Percentiles rank a stretch among this genome's conserved stretches.
Conservation (phyloP, 2,329 filamentous ascomycete genomes). For the Phialocephala subalpina region DNA sequence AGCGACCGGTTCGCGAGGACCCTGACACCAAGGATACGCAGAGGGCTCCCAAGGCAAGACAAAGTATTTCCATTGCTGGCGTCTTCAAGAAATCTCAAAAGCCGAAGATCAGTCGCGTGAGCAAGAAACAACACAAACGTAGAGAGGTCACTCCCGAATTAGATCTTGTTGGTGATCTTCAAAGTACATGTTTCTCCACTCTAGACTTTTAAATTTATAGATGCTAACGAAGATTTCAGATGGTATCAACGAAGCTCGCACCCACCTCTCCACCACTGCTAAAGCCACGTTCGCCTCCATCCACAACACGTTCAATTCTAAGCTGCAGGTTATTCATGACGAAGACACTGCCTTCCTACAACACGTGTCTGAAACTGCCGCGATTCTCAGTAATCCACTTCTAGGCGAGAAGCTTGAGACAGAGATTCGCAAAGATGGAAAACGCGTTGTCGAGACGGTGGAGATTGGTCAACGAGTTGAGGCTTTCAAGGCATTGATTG, state of each 20-base stretch:
- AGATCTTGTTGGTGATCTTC: conserved; percentile 25
- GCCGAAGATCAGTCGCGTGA: conserved; percentile 16
- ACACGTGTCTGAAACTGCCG: conserved; percentile 2
- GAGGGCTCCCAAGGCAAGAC: neutral
- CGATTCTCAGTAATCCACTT: conserved; percentile 31
- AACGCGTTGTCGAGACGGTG: conserved; percentile 24
- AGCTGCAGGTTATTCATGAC: conserved; percentile 13
- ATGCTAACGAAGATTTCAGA: conserved; percentile 28
- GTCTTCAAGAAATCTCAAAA: conserved; percentile 33
- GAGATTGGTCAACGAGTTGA: conserved; percentile 37
- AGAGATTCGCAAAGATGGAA: conserved; percentile 27
- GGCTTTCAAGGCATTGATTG: conserved; percentile 31
- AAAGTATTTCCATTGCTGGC: conserved; percentile 32
- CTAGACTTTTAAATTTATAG: neutral
- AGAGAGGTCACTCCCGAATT: conserved; percentile 25
- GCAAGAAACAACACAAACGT: conserved; percentile 26
- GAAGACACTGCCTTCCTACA: conserved; percentile 32
- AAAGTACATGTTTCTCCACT: conserved; percentile 17
- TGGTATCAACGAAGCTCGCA: conserved; percentile 33
- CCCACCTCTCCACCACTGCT: conserved; percentile 18
- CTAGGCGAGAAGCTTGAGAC: conserved; percentile 35
- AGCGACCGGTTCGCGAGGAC: neutral
- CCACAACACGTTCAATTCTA: conserved; percentile 24
- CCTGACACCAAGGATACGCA: neutral
- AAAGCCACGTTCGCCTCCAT: conserved; percentile 30